Base-by-base conservation (phyloP, 2,329 filamentous ascomycete genomes). In the Fusarium sp. region DNA sequence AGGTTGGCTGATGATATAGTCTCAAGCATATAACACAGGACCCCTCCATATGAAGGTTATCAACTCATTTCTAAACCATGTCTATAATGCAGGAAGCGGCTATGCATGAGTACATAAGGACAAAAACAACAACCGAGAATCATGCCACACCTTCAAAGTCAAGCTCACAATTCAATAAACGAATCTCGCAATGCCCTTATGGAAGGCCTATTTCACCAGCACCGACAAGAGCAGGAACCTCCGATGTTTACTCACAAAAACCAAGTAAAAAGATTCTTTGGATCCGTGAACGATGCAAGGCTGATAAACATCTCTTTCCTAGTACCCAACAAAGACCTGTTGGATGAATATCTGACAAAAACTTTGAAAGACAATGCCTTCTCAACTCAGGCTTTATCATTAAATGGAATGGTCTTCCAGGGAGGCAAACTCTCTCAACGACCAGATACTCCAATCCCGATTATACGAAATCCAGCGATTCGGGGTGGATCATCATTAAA, bases 91-190 rank as follows among this genome's bases (percentile, higher is more conserved):
- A 29, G 13, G 45, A 47, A n/a, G 13, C 18, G 0, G 5, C 27
- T 47, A 15, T 47, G n/a, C 27, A 47, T n/a, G 45, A 47, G 22
- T 45, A 45, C 12, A 45, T 27, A 20, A 6, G 25, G 12, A 3
- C 5, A 6, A 45, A 20, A 13, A 27, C 42, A 12, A 7, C 45
- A 31, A 4, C 27, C 4, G 45, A 11, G 4, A 29, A n/a, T 29
- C 3, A n/a, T 1, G 20, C 9, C 2, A 12, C 20, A 12, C 14
- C 18, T 17, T 14, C 20, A 31, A 8, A 12, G 17, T 47, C 45
- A 6, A 31, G 20, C 0, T n/a, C 2, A 1, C 27, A 47, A 31
- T 47, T 12, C 20, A 0, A n/a, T 2, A 17, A 12, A 2, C 13
- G 27, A 6, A 4, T 7, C 9, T 5, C 27, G 0, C 45, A n/a